A percentile compares a stretch with the other conserved stretches of the same genome.
These are phyloP conservation scores for Quercus alba DNA, from an alignment of 306 rosid genomes.

Conservation along the genomic window DNA sequence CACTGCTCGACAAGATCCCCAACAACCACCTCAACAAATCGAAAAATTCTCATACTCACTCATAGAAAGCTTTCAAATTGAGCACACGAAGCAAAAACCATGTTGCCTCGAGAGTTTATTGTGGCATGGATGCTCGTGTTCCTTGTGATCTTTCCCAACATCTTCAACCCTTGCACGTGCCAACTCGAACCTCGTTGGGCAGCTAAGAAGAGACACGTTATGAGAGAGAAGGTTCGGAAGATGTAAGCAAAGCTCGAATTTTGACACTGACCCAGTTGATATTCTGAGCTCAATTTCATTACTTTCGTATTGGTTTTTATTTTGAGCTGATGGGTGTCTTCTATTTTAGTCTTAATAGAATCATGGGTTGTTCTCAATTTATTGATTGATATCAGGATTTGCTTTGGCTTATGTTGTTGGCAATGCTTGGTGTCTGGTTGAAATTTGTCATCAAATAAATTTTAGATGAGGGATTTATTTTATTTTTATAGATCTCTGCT, in stretches of 20 bases:
- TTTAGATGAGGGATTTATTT: neutral
- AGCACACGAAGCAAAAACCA: neutral
- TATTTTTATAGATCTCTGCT: neutral
- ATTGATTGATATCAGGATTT: neutral
- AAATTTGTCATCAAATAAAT: neutral
- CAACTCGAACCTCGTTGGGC: conserved; percentile 37
- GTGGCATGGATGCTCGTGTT: conserved; percentile 43
- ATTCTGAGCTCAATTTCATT: neutral
- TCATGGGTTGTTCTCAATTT: neutral
- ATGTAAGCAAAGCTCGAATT: conserved; percentile 40
- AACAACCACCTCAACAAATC: neutral
- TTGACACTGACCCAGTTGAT: neutral
- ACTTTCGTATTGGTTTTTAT: neutral
- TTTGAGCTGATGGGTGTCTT: neutral
- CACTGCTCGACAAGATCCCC: neutral
- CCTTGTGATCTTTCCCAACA: conserved; percentile 36
- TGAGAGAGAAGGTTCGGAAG: conserved; percentile 85
- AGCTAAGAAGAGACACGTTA: conserved; percentile 58
- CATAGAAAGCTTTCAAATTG: neutral
- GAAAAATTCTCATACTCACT: conserved; percentile 8
- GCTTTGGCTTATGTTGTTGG: neutral
- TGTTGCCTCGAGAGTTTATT: conserved; percentile 36
- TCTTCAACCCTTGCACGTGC: conserved; percentile 30
- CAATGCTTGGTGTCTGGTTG: neutral
- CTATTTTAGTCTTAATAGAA: neutral